phyloP scores from a whole-genome alignment of 2,329 filamentous ascomycete genomes.

The Tolypocladium nubicola region DNA sequence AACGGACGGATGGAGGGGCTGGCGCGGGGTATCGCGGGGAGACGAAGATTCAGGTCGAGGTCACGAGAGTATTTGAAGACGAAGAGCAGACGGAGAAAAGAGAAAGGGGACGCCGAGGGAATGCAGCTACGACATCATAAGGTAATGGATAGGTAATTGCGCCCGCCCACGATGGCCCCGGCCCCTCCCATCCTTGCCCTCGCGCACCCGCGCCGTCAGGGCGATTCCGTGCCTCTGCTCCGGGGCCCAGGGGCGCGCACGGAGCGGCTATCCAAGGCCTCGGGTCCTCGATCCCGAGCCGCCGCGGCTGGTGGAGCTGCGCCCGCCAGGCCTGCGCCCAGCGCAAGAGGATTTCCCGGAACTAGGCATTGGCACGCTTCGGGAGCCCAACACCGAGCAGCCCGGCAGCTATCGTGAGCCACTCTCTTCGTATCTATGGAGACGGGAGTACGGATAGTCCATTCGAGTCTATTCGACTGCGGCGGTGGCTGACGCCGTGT shows the following conservation, averaged over 20 bases:
- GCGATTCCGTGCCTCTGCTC: background rate
- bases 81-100: constrained; percentile 2
- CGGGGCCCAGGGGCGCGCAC: background rate
- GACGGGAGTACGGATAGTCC: too few species aligned
- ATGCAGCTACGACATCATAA: constrained; percentile 3
- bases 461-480: too few species aligned
- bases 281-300: background rate
- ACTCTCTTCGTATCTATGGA: background rate
- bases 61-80: background rate
- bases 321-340: background rate
- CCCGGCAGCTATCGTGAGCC: background rate
- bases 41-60: background rate
- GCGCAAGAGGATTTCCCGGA: constrained; percentile 25
- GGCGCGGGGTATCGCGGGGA: background rate
- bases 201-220: background rate
- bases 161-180: background rate
- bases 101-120: constrained; percentile 6
- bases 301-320: background rate
- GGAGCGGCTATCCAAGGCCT: constrained; percentile 6
- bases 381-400: background rate
- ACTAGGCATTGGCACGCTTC: background rate
- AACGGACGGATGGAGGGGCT: background rate
- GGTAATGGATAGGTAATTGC: background rate
- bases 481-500: too few species aligned
- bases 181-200: background rate